Evolutionary conservation across 495 filamentous ascomycete genomes (phyloP), one percentile per base, ranked within the genome.

Genomic region (Podospora australis): DNA sequence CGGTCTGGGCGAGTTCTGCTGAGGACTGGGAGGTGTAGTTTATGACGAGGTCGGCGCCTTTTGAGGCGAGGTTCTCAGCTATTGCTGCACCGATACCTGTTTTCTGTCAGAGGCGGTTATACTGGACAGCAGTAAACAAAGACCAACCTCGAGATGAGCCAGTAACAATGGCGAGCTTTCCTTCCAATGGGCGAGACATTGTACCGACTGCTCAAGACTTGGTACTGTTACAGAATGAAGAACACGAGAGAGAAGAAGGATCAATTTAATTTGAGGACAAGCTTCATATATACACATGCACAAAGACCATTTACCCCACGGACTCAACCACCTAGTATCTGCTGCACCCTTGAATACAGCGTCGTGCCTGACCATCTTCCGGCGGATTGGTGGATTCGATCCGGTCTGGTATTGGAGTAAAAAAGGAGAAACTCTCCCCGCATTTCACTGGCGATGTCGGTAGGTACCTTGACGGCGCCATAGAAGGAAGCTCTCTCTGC

Each of bases 11-110:
- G 7, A 48, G 47, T 0, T 45, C n/a, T 21, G 59, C 43, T 16
- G 69, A 70, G 24, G 64, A 62, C 6, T 59, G 7, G 1, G 84
- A 86, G 32, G 82, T 83, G 68, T 83, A 88, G 65, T 82, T 84
- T 20, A 90, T 67, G 21, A 90, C 68, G 3, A 90, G 69, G 13
- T 77, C 75, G 58, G 73, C 77, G 51, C 87, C 87, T 67, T 90
- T 88, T 30, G 74, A 70, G 19, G 86, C 86, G 13, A 90, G 80
- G 56, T 92, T 91, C 41, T 75, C 77, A 29, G 81, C 83, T 55
- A 90, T 88, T n/a, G 86, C 84, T 48, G 81, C 85, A 41, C 90
- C 89, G 60, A 96, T 95, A 54, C 89, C 89, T 94, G 17, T 14
- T 16, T n/a, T 38, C 45, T 45, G 50, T 59, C 42, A 45, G 47